phyloP scores from a whole-genome alignment of 2,329 filamentous ascomycete genomes.

The Sporothrix phasma region DNA sequence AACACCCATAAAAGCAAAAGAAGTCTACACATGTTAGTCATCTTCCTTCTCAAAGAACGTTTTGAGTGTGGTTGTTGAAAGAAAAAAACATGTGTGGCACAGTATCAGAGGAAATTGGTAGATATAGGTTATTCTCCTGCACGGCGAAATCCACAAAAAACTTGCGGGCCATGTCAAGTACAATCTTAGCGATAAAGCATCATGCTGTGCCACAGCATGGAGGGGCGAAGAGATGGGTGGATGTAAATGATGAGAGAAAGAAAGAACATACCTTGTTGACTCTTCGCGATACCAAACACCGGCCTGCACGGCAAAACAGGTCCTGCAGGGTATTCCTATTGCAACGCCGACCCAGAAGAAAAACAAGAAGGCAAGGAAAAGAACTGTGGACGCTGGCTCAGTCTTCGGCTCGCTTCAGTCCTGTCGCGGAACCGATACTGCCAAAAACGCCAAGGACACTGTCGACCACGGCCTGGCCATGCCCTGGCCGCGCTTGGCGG shows the following conservation, averaged over 20 bases:
- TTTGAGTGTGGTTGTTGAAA: no score
- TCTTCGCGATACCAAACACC: neutral
- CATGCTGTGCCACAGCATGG: conserved; percentile 13
- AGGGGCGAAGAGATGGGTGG: neutral
- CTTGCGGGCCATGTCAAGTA: conserved; percentile 18
- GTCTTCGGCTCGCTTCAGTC: conserved; percentile 33
- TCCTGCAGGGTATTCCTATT: neutral
- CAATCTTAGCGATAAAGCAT: conserved; percentile 21
- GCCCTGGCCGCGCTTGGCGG: conserved; percentile 44
- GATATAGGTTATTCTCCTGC: conserved; percentile 17
- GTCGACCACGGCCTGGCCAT: conserved; percentile 56
- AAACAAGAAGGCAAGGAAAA: neutral
- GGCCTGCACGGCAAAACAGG: neutral
- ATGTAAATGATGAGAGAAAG: neutral
- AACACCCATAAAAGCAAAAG: neutral
- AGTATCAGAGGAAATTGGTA: conserved; percentile 13
- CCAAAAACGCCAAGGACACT: conserved; percentile 43
- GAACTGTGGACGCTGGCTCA: conserved; percentile 20
- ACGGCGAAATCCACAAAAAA: conserved; percentile 12
- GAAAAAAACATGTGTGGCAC: neutral
- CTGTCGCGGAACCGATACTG: conserved; percentile 32
- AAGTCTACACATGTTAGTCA: neutral
- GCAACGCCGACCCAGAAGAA: neutral
- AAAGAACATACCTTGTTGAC: neutral
- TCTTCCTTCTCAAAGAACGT: neutral